Evolutionary conservation across 2,329 filamentous ascomycete species (phyloP).

Genomic region (Biscogniauxia mediterranea): DNA sequence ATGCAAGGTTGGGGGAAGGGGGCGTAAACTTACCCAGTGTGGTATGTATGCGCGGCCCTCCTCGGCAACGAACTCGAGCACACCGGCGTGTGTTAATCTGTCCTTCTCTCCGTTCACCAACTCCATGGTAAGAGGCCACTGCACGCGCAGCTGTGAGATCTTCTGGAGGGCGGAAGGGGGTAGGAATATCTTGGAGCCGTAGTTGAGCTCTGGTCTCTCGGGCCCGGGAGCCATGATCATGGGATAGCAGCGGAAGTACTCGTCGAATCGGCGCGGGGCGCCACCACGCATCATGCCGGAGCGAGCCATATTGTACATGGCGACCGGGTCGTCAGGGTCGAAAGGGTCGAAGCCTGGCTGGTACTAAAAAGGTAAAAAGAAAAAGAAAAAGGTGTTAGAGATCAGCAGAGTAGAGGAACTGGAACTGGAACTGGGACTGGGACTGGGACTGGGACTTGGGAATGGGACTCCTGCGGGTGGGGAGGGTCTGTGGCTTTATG

Average conservation of each 20-base stretch:
- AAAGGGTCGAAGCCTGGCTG: constrained; percentile 42
- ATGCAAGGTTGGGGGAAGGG: too few relatives aligned
- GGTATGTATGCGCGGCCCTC: constrained; percentile 95
- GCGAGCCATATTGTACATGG: constrained; percentile 49
- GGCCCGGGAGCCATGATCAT: constrained; percentile 90
- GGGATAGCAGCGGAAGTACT: constrained; percentile 97
- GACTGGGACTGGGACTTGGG: not conserved
- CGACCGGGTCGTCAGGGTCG: constrained; percentile 47
- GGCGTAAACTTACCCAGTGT: constrained; percentile 71
- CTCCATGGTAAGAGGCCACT: constrained; percentile 97
- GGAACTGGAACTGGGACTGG: not conserved
- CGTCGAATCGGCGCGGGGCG: constrained; percentile 80
- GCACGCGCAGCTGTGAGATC: constrained; percentile 91
- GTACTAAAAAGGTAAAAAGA: constrained; percentile 23
- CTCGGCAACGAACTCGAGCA: constrained; percentile 95
- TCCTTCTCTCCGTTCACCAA: constrained; percentile 82
- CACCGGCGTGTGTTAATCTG: constrained; percentile 85
- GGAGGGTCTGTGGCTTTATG: too few relatives aligned
- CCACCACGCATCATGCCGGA: constrained; percentile 44
- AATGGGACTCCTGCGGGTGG: too few relatives aligned
- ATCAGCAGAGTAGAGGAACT: not conserved
- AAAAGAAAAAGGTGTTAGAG: constrained; percentile 1
- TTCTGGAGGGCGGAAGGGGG: constrained; percentile 97
- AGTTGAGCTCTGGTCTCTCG: constrained; percentile 86
- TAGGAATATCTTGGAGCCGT: constrained; percentile 95